A percentile compares a stretch with the other conserved stretches of the same genome.
These are phyloP conservation scores for Chlorella sp. DNA, from an alignment of 139 green algal genomes.

Conservation along the genomic window DNA sequence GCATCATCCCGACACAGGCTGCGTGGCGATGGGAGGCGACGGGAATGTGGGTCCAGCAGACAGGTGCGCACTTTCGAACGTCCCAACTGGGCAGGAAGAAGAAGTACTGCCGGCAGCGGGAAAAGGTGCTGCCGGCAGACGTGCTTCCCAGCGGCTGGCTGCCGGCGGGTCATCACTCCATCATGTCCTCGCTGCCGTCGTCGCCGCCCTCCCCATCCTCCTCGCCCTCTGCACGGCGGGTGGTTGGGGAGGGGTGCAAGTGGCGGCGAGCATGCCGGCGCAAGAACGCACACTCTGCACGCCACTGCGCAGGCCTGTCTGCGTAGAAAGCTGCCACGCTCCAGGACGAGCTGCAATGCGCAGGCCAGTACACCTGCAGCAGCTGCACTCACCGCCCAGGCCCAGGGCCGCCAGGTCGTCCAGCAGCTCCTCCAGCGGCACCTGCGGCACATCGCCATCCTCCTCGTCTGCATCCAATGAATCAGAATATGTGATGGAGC, in stretches of 20 bases:
- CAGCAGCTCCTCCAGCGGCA: conserved; percentile 96
- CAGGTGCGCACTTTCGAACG: no score
- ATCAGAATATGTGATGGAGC: neutral
- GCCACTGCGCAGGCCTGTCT: neutral
- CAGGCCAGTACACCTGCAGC: neutral
- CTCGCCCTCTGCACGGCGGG: conserved; percentile 1
- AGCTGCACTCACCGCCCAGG: conserved; percentile 43
- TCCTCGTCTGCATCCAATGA: conserved; percentile 20
- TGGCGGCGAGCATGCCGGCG: neutral
- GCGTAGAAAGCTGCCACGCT: no score
- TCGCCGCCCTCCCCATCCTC: neutral
- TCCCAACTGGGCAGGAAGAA: no score
- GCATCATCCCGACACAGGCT: no score
- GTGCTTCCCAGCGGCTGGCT: no score
- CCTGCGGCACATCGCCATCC: conserved; percentile 60
- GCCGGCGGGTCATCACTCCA: conserved; percentile 28
- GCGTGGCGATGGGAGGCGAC: no score
- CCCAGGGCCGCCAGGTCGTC: conserved; percentile 83
- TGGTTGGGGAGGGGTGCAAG: neutral
- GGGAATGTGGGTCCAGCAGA: no score
- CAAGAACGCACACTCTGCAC: neutral
- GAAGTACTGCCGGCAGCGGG: no score
- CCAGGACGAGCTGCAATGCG: neutral
- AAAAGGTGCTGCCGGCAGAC: no score
- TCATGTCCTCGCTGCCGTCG: conserved; percentile 3